Conservation (phyloP, 306 rosid genomes). For the Prunus mume region DNA sequence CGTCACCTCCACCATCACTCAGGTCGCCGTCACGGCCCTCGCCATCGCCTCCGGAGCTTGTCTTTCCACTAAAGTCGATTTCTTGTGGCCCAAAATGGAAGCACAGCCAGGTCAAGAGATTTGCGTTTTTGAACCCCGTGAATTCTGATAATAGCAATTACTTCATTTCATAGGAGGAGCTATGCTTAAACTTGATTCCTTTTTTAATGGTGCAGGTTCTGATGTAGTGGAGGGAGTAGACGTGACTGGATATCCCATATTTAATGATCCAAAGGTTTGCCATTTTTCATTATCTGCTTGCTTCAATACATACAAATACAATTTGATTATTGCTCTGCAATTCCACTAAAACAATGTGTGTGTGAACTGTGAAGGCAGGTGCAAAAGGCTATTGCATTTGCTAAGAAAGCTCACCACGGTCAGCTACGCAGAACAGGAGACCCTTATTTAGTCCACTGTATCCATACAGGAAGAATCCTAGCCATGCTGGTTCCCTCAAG, state of each 20-base stretch:
- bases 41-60: constrained; percentile 99
- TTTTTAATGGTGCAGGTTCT: constrained; percentile 51
- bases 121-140: background rate
- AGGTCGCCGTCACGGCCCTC: constrained; percentile 92
- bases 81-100: constrained; percentile 87
- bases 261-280: constrained; percentile 74
- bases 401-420: constrained; percentile 87
- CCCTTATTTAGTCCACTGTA: constrained; percentile 86
- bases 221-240: constrained; percentile 83
- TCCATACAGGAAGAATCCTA: constrained; percentile 87
- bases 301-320: background rate
- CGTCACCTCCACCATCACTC: constrained; percentile 89
- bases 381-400: constrained; percentile 87
- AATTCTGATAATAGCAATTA: background rate
- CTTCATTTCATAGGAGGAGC: background rate
- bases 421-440: constrained; percentile 90
- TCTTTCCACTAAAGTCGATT: constrained; percentile 89
- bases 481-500: constrained; percentile 88
- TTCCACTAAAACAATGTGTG: constrained; percentile 46
- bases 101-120: constrained; percentile 65
- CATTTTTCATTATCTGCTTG: constrained; percentile 13
- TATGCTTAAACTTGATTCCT: background rate
- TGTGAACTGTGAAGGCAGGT: constrained; percentile 80
- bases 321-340: constrained; percentile 10
- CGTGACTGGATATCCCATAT: constrained; percentile 77